Evolutionary conservation across 78 protist species (phyloP).

Genomic region (Tieghemostelium lacteum): DNA sequence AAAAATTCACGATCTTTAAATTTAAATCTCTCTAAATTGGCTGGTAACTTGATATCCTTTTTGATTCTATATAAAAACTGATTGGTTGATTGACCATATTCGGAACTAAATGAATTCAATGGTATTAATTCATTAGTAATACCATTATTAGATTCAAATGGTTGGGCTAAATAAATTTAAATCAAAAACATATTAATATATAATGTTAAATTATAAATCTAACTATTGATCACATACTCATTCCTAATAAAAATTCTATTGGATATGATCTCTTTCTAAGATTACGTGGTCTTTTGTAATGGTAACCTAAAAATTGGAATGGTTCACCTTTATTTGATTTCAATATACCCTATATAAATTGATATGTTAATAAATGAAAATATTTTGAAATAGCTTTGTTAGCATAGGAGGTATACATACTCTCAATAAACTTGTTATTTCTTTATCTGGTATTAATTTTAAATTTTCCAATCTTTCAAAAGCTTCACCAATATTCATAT

Average conservation of each 20-base stretch:
- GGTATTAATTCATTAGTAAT: constrained; percentile 66
- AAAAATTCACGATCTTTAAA: constrained; percentile 78
- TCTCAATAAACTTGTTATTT: constrained; percentile 57
- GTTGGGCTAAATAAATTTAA: constrained; percentile 8
- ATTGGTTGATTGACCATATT: constrained; percentile 61
- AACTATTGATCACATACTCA: constrained; percentile 9
- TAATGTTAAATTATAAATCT: no score
- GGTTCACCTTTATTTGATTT: constrained; percentile 73
- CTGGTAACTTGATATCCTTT: constrained; percentile 69
- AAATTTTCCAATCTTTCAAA: constrained; percentile 75
- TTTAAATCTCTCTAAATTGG: constrained; percentile 64
- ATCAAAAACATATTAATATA: background rate
- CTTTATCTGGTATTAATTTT: constrained; percentile 61
- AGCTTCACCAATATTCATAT: constrained; percentile 78
- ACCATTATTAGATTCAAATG: constrained; percentile 38
- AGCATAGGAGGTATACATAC: background rate
- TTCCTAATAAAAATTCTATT: constrained; percentile 52
- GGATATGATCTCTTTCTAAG: constrained; percentile 66
- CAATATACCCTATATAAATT: constrained; percentile 20
- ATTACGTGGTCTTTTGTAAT: constrained; percentile 67
- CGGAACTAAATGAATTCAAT: constrained; percentile 48
- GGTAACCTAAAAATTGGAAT: constrained; percentile 76
- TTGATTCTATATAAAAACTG: constrained; percentile 62
- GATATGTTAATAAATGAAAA: background rate
- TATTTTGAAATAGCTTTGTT: background rate